Conservation (phyloP, 352 stramenopile species). For the Phytophthora nicotianae region DNA sequence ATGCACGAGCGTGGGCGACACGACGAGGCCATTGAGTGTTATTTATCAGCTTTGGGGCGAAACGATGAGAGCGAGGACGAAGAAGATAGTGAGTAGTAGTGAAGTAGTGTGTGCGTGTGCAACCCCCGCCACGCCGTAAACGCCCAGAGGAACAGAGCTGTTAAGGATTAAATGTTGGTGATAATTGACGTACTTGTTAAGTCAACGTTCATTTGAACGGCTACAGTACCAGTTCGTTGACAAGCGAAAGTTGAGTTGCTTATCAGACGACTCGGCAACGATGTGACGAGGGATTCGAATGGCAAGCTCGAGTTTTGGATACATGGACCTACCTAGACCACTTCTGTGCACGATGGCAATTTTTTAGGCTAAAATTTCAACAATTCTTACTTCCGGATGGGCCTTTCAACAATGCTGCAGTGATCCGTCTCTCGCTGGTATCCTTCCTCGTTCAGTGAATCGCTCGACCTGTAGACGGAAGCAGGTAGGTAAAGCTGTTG, state of each 20-base stretch:
- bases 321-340: not conserved
- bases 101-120: constrained; percentile 31
- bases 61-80: constrained; percentile 42
- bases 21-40: constrained; percentile 68
- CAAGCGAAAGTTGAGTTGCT: constrained; percentile 2
- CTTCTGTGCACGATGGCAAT: not conserved
- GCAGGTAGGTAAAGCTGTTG: not conserved
- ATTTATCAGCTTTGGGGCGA: constrained; percentile 62
- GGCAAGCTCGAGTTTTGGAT: not conserved
- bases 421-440: constrained; percentile 11
- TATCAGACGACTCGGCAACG: constrained; percentile 2
- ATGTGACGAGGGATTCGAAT: constrained; percentile 1
- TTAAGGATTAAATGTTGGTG: constrained; percentile 28
- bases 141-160: constrained; percentile 27
- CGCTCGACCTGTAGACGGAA: not conserved
- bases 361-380: constrained; percentile 8
- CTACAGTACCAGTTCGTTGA: constrained; percentile 4
- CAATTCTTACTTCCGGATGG: not conserved
- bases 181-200: constrained; percentile 3
- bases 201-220: constrained; percentile 4
- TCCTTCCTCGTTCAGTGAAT: not conserved
- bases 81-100: constrained; percentile 41
- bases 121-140: not conserved
- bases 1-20: constrained; percentile 54
- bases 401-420: constrained; percentile 1